Percentiles rank a stretch among this genome's conserved stretches.
phyloP scores from a whole-genome alignment of 1,284 basidiomycete genomes.

The Fomitopsis betulina region DNA sequence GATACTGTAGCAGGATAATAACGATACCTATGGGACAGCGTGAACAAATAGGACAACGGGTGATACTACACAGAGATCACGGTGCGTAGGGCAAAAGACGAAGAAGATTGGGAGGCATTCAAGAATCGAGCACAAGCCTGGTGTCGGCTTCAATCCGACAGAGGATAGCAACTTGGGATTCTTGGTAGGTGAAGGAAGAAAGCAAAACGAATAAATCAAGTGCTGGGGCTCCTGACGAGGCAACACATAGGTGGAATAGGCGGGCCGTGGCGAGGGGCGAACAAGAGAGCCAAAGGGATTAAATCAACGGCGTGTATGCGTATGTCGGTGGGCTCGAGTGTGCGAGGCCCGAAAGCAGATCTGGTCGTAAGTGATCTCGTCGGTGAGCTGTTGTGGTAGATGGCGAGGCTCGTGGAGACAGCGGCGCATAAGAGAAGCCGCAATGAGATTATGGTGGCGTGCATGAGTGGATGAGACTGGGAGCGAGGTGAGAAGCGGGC shows the following conservation, averaged over 20 bases:
- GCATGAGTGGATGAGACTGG: not conserved
- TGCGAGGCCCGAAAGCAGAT: not conserved
- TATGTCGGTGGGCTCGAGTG: not conserved
- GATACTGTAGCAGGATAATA: not conserved
- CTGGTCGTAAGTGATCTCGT: not conserved
- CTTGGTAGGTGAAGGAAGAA: not conserved
- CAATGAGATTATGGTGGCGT: not conserved
- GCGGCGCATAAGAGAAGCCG: not conserved
- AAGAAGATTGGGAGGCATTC: not conserved
- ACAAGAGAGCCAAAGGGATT: conserved; percentile 5
- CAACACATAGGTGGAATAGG: conserved; percentile 1
- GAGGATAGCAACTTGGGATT: not conserved
- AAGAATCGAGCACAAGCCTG: not conserved
- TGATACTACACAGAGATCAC: not conserved
- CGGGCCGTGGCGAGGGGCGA: not conserved
- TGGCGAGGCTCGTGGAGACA: not conserved
- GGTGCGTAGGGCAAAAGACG: not conserved
- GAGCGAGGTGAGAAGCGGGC: not conserved
- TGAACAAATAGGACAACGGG: not conserved
- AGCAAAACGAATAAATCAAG: conserved; percentile 4
- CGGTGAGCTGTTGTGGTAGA: not conserved
- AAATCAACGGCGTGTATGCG: conserved; percentile 1
- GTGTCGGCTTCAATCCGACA: not conserved
- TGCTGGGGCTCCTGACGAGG: not conserved
- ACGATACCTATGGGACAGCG: not conserved